Conservation (phyloP, 2,329 filamentous ascomycete species). For the Pseudogymnoascus sp. region DNA sequence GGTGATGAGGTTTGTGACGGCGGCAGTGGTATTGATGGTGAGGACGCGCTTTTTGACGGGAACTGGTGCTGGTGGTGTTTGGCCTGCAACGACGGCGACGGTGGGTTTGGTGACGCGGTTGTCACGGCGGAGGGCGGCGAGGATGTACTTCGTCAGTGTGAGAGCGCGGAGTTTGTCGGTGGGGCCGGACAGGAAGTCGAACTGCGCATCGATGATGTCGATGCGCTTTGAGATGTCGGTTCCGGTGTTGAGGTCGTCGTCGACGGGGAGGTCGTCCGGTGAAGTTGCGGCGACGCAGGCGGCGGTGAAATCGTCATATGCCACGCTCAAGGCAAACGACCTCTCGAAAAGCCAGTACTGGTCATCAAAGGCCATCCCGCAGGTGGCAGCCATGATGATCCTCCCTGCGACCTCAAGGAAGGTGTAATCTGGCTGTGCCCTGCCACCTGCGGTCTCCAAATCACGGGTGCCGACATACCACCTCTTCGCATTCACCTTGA, state of each 20-base stretch:
- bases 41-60: background rate
- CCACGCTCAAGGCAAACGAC: background rate
- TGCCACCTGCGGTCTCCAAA: background rate
- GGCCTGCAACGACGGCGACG: too few relatives aligned
- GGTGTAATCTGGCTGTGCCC: slow-evolving; percentile 7
- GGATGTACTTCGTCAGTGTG: background rate
- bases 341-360: background rate
- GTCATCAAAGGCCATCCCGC: background rate
- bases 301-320: background rate
- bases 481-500: background rate
- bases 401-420: slow-evolving; percentile 19
- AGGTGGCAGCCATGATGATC: slow-evolving; percentile 13
- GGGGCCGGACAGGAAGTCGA: background rate
- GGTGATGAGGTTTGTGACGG: background rate
- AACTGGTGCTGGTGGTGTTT: background rate
- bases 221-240: background rate
- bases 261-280: background rate
- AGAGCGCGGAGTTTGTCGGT: background rate
- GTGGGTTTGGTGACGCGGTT: background rate
- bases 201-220: background rate
- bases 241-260: background rate
- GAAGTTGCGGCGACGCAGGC: background rate
- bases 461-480: background rate
- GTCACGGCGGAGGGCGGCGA: background rate
- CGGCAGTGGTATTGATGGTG: background rate